Base-by-base conservation (phyloP, 805 yeast species). In the Lipomyces lipofer region DNA sequence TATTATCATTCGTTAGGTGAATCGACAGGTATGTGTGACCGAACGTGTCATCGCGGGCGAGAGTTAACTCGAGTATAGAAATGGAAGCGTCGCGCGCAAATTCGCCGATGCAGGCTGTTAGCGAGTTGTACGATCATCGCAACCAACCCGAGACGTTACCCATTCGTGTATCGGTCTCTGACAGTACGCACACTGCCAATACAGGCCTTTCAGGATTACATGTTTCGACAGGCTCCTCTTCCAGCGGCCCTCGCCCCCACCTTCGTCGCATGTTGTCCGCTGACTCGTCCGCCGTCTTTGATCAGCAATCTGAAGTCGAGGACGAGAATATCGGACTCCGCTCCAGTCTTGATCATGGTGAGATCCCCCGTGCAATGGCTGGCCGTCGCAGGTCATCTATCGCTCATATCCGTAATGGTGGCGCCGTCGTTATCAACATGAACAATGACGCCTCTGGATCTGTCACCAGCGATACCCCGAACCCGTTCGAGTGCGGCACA, bases 111-210 rank as follows among this genome's bases (percentile, higher is more conserved):
- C 44, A 30, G 21, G 15, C 12, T 28, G 25, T 15, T 6, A 49
- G 38, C 47, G 76, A 69, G 49, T 65, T 78, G 32, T 69, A 76
- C 57, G 82, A 78, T 63, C 82, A 78, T 62, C 73, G 82, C 55
- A 71, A 73, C 61, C 80, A 78, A 59, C 72, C 77, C 3, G 77
- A 74, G 55, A 66, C 75, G 24, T 52, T 72, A 21, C 75, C 76
- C 2, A 64, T 71, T 12, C 70, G 75, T 24, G 50, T 49, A 13
- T 57, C 64, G 12, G 49, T 59, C 46, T 59, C 60, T 13, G 52
- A 51, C 21, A 22, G 32, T n/a, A 36, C 28, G 13, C 36, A 29
- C 21, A 38, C 45, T 25, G 43, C 33, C 24, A 35, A 22, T 13
- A n/a, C 17, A 2, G 39, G 21, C 12, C 27, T 33, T 2, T 10